Base-by-base conservation (phyloP, 2,329 filamentous ascomycete species). In the Penicillium sp. region DNA sequence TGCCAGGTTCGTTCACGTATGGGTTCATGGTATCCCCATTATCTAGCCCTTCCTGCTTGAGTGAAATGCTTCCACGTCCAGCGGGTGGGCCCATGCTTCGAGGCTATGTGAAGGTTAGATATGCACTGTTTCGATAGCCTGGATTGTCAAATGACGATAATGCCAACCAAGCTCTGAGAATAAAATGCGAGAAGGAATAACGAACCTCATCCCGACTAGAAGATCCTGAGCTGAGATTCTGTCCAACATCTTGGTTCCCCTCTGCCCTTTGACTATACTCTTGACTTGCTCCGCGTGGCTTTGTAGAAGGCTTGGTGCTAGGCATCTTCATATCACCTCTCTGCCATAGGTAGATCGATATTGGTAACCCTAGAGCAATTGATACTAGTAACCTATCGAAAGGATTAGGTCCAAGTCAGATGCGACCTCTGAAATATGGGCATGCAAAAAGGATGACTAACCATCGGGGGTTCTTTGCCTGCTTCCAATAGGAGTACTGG, bases 21-120 rank as follows among this genome's bases (percentile, higher is more conserved):
- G 79, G 77, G 69, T 85, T 79, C 58, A 78, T 76, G 10, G 82
- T 82, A 50, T 82, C 77, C 11, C 74, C 75, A 64, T 81, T 84
- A 45, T 75, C 77, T 10, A 83, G 41, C 31, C 81, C 82, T 65
- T 79, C 72, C 69, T 85, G 81, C 71, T 84, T 84, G 50, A 73
- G 76, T 27, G 77, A 79, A 19, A 74, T 80, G 34, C 77, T 63
- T 13, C 13, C 50, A 11, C 43, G 19, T 10, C 52, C 52, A 54
- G 36, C 57, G n/a, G 56, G 13, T 19, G 51, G 29, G 0, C 50
- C 50, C 58, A 54, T 54, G 2, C 51, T 55, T 33, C 46, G 36
- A 45, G 58, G 60, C 60, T 62, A 29, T 39, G 8, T 2, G 10
- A 19, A 36, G 21, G 39, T 58, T 46, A 55, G 33, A 31, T 13